Evolutionary conservation across 306 rosid genomes (phyloP), one percentile per base, ranked within the genome.

Genomic region (Vicia sativa): DNA sequence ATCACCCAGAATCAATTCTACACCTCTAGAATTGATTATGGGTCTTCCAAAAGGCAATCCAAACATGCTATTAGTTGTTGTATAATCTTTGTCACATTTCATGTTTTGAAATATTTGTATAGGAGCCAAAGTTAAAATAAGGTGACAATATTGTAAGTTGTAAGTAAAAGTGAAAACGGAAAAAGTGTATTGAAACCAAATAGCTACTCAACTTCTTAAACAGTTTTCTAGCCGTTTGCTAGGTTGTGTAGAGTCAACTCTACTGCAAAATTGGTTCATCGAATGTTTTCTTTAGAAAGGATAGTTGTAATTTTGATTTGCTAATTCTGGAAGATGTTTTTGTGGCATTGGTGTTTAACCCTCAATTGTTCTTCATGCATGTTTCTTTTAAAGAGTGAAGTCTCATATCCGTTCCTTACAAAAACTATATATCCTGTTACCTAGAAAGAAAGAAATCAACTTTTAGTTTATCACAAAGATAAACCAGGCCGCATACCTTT

Each of bases 81-180:
- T 26, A 25, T 35, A 25, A 23, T 12, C 5, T 54, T 21, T 23
- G 10, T 54, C 16, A 23, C 16, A 12, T 54, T 54, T 25, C 37
- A 54, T 54, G 60, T 25, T 54, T 54, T 54, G 16, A 54, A 54
- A 54, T 54, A 53, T 53, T 21, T 21, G 58, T 9, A 23, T 4
- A 10, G 8, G 34, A 52, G 10, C 0, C 25, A 15, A 7, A 23
- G 9, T 53, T 23, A 53, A 53, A 25, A 53, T 53, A 25, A 23
- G 35, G 60, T 12, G 8, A 53, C 34, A 5, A 23, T 11, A 53
- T 23, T 53, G 14, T 53, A 21, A 11, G 21, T 23, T 53, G 31
- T 21, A 21, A 21, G 25, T 53, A 23, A 53, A 21, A 53, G 34
- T 53, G 35, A 54, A 25, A 54, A 54, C 16, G 6, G 0, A 48